phyloP scores from a whole-genome alignment of 768 basidiomycete genomes.

The Neoboletus brunneissimus region DNA sequence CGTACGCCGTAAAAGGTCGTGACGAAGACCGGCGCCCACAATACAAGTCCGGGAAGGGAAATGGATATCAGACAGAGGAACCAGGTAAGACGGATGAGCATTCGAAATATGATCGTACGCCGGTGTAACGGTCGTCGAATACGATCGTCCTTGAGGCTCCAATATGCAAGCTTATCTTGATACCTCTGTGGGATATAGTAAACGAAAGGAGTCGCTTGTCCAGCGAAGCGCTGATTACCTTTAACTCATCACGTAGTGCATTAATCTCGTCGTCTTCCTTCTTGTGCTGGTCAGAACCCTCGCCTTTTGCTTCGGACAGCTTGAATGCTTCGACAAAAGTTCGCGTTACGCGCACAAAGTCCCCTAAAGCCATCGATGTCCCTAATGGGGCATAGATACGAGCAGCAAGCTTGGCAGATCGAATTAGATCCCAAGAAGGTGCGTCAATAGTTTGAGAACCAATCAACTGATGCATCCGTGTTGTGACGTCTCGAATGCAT shows the following conservation, averaged over 20 bases:
- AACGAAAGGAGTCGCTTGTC: background rate
- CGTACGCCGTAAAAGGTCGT: slow-evolving; percentile 68
- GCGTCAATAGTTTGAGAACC: slow-evolving; percentile 78
- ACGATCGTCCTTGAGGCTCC: slow-evolving; percentile 84
- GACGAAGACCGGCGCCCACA: slow-evolving; percentile 79
- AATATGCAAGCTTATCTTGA: slow-evolving; percentile 64
- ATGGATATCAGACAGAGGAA: slow-evolving; percentile 57
- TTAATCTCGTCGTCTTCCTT: slow-evolving; percentile 29
- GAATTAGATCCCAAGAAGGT: slow-evolving; percentile 78
- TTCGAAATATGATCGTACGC: slow-evolving; percentile 55
- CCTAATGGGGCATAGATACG: slow-evolving; percentile 87
- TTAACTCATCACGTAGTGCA: slow-evolving; percentile 51
- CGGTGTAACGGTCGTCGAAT: slow-evolving; percentile 63
- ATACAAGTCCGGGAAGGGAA: slow-evolving; percentile 71
- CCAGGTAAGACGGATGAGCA: slow-evolving; percentile 65
- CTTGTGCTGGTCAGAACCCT: slow-evolving; percentile 25
- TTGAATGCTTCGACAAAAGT: slow-evolving; percentile 79
- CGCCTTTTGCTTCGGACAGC: slow-evolving; percentile 29
- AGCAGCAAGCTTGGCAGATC: slow-evolving; percentile 72
- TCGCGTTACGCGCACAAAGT: slow-evolving; percentile 74
- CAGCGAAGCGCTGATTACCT: slow-evolving; percentile 39
- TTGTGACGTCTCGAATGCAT: slow-evolving; percentile 58
- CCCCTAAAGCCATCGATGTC: slow-evolving; percentile 79
- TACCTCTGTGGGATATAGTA: slow-evolving; percentile 47
- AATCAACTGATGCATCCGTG: slow-evolving; percentile 64